These are phyloP conservation scores for Drechslerella stenobrocha DNA, from an alignment of 2,329 filamentous ascomycete genomes.

Conservation along the genomic window DNA sequence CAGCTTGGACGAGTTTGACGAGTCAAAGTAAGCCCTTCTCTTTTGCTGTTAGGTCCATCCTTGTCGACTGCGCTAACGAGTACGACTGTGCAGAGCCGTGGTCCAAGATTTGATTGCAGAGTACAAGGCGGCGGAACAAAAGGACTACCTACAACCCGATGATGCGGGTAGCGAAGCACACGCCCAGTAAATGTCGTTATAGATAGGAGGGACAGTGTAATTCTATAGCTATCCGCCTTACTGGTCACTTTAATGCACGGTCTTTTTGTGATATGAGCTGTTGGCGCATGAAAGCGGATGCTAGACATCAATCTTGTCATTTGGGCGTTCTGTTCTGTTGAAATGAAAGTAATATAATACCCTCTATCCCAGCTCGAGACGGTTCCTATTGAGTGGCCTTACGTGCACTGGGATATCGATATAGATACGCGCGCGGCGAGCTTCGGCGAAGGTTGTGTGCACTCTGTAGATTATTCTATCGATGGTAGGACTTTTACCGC, in stretches of 20 bases:
- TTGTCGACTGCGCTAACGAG: neutral
- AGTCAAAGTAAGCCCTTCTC: slow-evolving; percentile 64
- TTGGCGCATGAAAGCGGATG: slow-evolving; percentile 36
- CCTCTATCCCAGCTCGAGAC: slow-evolving; percentile 3
- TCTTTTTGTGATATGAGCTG: slow-evolving; percentile 11
- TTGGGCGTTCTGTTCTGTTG: slow-evolving; percentile 16
- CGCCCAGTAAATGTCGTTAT: too few relatives aligned
- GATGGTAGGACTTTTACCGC: slow-evolving; percentile 8
- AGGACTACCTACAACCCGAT: slow-evolving; percentile 80
- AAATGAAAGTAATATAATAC: slow-evolving; percentile 19
- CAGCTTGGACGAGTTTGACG: slow-evolving; percentile 90
- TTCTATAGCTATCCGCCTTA: neutral
- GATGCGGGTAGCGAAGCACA: slow-evolving; percentile 15
- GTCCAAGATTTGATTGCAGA: slow-evolving; percentile 88
- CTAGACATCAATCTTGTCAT: slow-evolving; percentile 12
- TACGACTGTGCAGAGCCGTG: slow-evolving; percentile 59
- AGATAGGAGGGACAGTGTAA: neutral
- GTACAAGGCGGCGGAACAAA: slow-evolving; percentile 91
- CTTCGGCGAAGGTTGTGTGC: neutral
- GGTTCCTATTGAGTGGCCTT: neutral
- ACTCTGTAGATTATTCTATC: slow-evolving; percentile 13
- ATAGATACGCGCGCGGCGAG: too few relatives aligned
- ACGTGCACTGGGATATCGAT: too few relatives aligned
- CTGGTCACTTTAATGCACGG: slow-evolving; percentile 3
- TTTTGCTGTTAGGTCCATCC: neutral